Evolutionary conservation across 176 grass and related monocot species (phyloP), one percentile per base, ranked within the genome.

Genomic region (Eragrostis curvula): DNA sequence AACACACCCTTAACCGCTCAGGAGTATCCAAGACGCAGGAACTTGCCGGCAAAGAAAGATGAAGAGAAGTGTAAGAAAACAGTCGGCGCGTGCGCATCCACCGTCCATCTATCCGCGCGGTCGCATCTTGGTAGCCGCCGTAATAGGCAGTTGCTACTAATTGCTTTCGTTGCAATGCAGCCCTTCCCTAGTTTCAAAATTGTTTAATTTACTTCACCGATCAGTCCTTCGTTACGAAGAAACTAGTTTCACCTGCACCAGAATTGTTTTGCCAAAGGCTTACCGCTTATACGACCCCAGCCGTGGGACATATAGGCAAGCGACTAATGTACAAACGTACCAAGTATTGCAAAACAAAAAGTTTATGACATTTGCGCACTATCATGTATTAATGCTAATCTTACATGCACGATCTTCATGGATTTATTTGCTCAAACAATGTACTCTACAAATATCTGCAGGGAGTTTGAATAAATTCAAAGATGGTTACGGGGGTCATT

Each of bases 21-120:
- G 49, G 45, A 83, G 86, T 71, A 88, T 83, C 80, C 86, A 72
- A 78, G 66, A 21, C 47, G 27, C 30, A 69, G 23, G 1, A 73
- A 12, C 41, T 63, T 40, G 10, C 20, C 6, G 6, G 20, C 17
- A 8, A 20, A 59, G 40, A 42, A 3, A 5, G 11, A 66, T 7
- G 5, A 9, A 48, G 44, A 43, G 5, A 0, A 2, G 24, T 3
- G 25, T 9, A 30, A 49, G 17, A 50, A 24, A 50, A 49, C 28
- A 48, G 15, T 9, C 9, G 48, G 9, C 48, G 70, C 70, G 49
- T 49, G 9, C 48, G 70, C 70, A 71, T 49, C 68, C 67, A 27
- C 71, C 50, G 72, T 57, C 29, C 49, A 5, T 58, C 32, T 16
- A 2, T 41, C 10, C 5, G 30, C 30, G 9, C 27, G 9, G 16